Evolutionary conservation across 2,329 filamentous ascomycete genomes (phyloP), one percentile per base, ranked within the genome.

Genomic region (Trichoderma koningii): DNA sequence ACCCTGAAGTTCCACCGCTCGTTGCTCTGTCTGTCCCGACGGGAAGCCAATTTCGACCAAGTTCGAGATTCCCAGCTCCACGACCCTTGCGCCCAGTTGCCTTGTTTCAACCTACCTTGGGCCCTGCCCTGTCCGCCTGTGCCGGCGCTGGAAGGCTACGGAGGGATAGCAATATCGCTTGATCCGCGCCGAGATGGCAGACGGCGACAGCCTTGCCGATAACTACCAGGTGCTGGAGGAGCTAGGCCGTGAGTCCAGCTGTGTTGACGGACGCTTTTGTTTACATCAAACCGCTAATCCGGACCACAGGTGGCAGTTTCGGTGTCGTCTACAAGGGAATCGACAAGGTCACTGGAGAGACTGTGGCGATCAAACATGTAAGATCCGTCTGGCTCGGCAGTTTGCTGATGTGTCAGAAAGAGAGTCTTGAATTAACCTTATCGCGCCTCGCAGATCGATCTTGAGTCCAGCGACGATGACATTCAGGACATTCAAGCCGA

Each of bases 401-500:
- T 34, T 3, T 7, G 30, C 30, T 12, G 10, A 14, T 12, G 23
- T 17, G 5, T 19, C 19, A 19, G 2, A 56, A 41, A 30, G 26
- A 23, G 26, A 28, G 30, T 28, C 6, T 28, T 41, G 4, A 9
- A 28, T 51, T 64, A 34, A 23, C 42, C 45, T 50, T 9, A 23
- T n/a, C 21, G 30, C 56, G 21, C 7, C 41, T n/a, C 67, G 21
- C 65, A 98, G 93, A 98, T 99, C 77, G 95, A 99, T 77, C 91
- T 99, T 74, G 95, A 99, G 80, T 96, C 94, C 66, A 98, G 93
- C 81, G 94, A 96, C 77, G 95, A 99, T 80, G 95, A 99, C 75
- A 97, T 99, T 66, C 90, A 93, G 77, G 95, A 99, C 75, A 98
- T 99, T 66, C 94, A 99, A 73, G 93, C 96, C 74, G 95, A 99